Evolutionary conservation across 306 rosid species (phyloP), one percentile per base, ranked within the genome.

Genomic region (Calophaca sinica): DNA sequence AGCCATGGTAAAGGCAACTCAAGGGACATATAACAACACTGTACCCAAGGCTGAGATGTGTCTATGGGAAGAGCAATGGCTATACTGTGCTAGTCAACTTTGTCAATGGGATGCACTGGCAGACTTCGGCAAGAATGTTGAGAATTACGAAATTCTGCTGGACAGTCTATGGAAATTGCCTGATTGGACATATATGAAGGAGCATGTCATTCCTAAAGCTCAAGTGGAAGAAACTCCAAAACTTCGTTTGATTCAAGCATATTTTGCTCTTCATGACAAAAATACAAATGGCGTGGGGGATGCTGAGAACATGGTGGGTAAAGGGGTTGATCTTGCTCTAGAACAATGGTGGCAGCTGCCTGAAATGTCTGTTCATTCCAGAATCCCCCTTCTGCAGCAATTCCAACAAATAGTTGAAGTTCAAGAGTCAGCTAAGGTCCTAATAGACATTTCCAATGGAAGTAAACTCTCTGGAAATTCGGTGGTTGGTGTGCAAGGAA

Each of bases 311-410:
- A 87, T 85, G 76, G 93, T 96, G 71, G 96, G 87, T 69, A 96
- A 92, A 84, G 98, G 97, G 38, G 97, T 96, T 63, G 97, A 96
- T 79, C 97, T 88, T 78, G 96, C 99, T 72, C 83, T 96, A 74
- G 99, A 96, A 79, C 99, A 92, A 62, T 96, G 99, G 99, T 96
- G 99, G 99, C 99, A 96, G 69, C 85, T 96, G 73, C 99, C 99
- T 26, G 97, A 92, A 88, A 90, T 92, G 97, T 92, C 98, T 72
- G 91, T 96, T 79, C 90, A 96, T 90, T 88, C 99, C 77, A 88
- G 96, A 86, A 90, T 96, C 80, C 97, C 98, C 69, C 97, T 96
- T 59, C 88, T 96, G 84, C 98, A 92, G 89, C 99, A 96, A 77
- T 96, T 96, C 87, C 99, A 96, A 79, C 98, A 92, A 84, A 77